Evolutionary conservation across 805 yeast species (phyloP), one percentile per base, ranked within the genome.

Genomic region (Candida parachauliodes): DNA sequence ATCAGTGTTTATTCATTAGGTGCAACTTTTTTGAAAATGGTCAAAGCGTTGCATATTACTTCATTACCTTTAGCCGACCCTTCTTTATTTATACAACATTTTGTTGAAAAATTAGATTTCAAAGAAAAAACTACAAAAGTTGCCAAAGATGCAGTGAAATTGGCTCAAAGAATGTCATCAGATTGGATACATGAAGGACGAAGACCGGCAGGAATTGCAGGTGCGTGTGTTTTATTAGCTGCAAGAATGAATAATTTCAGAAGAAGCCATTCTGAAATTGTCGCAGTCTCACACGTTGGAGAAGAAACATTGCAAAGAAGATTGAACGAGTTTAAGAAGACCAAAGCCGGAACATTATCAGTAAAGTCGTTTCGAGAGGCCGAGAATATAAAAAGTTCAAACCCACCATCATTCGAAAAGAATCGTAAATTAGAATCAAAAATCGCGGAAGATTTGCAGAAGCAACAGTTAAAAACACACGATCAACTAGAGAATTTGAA

Each of bases 151-250:
- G 98, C 98, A 0, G 81, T 81, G 5, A 77, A 81, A 50, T 63
- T 93, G 16, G 95, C 96, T 0, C 86, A 79, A 54, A 72, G 96
- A 48, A 93, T 93, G 99, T 73, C 89, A 10, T 77, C 79, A 29
- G 98, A 93, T 54, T 93, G 98, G 97, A 84, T 93, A 48, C 86
- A 82, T 56, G 95, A 88, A 61, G 99, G 99, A 18, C 76, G 99
- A 55, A 73, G 98, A 45, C 98, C 99, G 0, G 98, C 98, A 0
- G 98, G 99, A 51, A 79, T 93, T 37, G 98, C 98, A 0, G 99
- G 98, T 16, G 98, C 98, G 0, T 88, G 97, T 60, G 70, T 93
- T 2, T 57, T 94, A 31, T 64, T 93, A 35, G 98, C 99, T 0
- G 93, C 97, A 2, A 75, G 98, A 60, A 94, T 93, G 98, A 93